phyloP scores from a whole-genome alignment of 2,329 filamentous ascomycete genomes.

The Orbilia ellipsospora region DNA sequence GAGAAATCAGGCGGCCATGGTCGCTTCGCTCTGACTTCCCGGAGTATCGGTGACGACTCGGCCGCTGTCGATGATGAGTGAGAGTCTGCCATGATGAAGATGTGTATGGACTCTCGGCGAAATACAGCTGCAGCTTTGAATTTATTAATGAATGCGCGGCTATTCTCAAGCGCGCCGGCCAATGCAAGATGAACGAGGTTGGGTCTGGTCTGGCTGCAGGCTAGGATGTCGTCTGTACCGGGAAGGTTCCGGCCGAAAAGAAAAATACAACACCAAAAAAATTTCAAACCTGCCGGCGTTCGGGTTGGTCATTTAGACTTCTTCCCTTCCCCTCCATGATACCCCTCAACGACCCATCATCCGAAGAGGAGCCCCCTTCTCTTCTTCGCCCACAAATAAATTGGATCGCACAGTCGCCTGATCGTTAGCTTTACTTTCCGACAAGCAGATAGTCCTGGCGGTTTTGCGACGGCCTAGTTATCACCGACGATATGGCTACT shows the following conservation, averaged over 20 bases:
- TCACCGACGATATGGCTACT: slow-evolving; percentile 69
- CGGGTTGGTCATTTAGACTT: neutral
- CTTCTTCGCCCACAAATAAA: slow-evolving; percentile 39
- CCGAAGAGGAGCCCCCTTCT: slow-evolving; percentile 44
- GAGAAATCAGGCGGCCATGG: slow-evolving; percentile 49
- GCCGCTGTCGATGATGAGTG: neutral
- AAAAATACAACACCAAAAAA: slow-evolving; percentile 53
- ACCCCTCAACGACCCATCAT: slow-evolving; percentile 45
- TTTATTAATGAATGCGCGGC: too few relatives aligned
- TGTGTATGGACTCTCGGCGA: neutral
- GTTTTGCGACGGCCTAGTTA: neutral
- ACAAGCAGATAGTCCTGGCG: slow-evolving; percentile 1
- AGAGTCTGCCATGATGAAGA: slow-evolving; percentile 27
- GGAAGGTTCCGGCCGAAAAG: slow-evolving; percentile 27
- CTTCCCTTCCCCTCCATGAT: slow-evolving; percentile 36
- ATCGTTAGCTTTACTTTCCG: slow-evolving; percentile 7
- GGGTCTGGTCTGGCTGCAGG: too few relatives aligned
- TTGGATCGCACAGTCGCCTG: slow-evolving; percentile 9
- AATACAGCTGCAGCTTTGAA: too few relatives aligned
- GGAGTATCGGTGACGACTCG: slow-evolving; percentile 33
- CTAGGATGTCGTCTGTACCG: too few relatives aligned
- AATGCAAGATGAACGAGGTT: too few relatives aligned
- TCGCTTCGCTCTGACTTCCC: slow-evolving; percentile 34
- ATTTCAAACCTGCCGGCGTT: slow-evolving; percentile 12
- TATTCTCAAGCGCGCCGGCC: too few relatives aligned